These are phyloP conservation scores for Tylopilus plumbeoviolaceoides DNA, from an alignment of 768 basidiomycete genomes.

Conservation along the genomic window DNA sequence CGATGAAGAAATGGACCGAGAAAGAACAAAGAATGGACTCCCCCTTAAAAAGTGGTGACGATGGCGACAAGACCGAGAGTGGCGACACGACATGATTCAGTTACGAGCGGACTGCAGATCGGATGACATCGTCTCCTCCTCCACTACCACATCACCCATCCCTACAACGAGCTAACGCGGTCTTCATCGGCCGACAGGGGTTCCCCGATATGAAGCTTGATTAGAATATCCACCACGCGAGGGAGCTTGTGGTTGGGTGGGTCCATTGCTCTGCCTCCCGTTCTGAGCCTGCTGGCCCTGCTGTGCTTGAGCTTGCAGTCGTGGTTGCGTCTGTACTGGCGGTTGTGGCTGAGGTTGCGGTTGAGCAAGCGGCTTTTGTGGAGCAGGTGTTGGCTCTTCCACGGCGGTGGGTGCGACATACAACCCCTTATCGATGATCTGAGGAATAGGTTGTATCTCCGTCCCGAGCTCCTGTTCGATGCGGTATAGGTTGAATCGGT, in stretches of 20 bases:
- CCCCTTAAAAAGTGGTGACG: slow-evolving; percentile 8
- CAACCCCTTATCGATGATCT: slow-evolving; percentile 82
- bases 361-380: slow-evolving; percentile 35
- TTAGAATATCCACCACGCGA: slow-evolving; percentile 21
- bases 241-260: slow-evolving; percentile 8
- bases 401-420: slow-evolving; percentile 79
- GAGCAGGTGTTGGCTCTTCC: slow-evolving; percentile 45
- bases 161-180: background rate
- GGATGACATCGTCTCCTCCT: slow-evolving; percentile 6
- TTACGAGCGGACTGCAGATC: slow-evolving; percentile 11
- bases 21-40: slow-evolving; percentile 8
- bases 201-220: slow-evolving; percentile 27
- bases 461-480: slow-evolving; percentile 99
- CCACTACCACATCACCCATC: background rate
- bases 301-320: slow-evolving; percentile 13
- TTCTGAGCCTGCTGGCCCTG: slow-evolving; percentile 16
- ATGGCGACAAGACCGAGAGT: slow-evolving; percentile 8
- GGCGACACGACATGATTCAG: slow-evolving; percentile 11
- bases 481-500: slow-evolving; percentile 94
- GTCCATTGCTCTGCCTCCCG: slow-evolving; percentile 27
- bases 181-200: slow-evolving; percentile 27
- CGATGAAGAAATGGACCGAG: slow-evolving; percentile 8
- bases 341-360: slow-evolving; percentile 32
- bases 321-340: slow-evolving; percentile 23
- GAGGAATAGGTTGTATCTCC: slow-evolving; percentile 94